A percentile compares a stretch with the other conserved stretches of the same genome.
Conservation (phyloP, 2,329 filamentous ascomycete genomes). For the Colletotrichum gigasporum region DNA sequence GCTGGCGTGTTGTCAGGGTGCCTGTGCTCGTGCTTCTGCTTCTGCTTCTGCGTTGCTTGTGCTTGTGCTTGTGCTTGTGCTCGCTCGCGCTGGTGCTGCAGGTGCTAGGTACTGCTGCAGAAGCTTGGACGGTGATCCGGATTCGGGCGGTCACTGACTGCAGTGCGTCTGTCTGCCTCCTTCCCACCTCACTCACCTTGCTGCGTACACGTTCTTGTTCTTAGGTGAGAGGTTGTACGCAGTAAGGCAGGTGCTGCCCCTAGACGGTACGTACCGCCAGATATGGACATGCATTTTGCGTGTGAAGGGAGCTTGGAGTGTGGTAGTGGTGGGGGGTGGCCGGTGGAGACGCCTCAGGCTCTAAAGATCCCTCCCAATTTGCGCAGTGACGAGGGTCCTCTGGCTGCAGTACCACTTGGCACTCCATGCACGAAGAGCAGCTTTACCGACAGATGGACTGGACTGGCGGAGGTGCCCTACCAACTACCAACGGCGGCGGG, state of each 20-base stretch:
- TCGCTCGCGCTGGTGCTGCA: neutral
- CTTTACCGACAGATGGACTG: neutral
- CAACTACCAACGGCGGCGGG: neutral
- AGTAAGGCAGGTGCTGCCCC: too few relatives aligned
- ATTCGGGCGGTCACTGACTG: neutral
- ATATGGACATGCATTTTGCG: slow-evolving; percentile 15
- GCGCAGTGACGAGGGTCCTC: slow-evolving; percentile 1
- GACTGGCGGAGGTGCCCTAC: neutral
- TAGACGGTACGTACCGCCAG: neutral
- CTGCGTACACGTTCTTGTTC: neutral
- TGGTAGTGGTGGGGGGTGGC: too few relatives aligned
- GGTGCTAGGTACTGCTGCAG: neutral
- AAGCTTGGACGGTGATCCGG: slow-evolving; percentile 7
- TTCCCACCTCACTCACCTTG: too few relatives aligned
- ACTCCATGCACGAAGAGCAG: slow-evolving; percentile 5
- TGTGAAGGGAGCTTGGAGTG: neutral
- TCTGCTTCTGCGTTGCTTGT: neutral
- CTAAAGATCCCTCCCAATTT: slow-evolving; percentile 4
- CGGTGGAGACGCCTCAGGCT: slow-evolving; percentile 20
- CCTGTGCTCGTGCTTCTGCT: neutral
- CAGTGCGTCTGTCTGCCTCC: neutral
- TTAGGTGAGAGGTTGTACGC: too few relatives aligned
- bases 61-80: neutral
- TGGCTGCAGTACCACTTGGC: slow-evolving; percentile 6
- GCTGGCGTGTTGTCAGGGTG: slow-evolving; percentile 7